Percentiles rank a stretch among this genome's conserved stretches.
These are phyloP conservation scores for Ilyonectria destructans DNA, from an alignment of 2,329 filamentous ascomycete genomes.

Conservation along the genomic window DNA sequence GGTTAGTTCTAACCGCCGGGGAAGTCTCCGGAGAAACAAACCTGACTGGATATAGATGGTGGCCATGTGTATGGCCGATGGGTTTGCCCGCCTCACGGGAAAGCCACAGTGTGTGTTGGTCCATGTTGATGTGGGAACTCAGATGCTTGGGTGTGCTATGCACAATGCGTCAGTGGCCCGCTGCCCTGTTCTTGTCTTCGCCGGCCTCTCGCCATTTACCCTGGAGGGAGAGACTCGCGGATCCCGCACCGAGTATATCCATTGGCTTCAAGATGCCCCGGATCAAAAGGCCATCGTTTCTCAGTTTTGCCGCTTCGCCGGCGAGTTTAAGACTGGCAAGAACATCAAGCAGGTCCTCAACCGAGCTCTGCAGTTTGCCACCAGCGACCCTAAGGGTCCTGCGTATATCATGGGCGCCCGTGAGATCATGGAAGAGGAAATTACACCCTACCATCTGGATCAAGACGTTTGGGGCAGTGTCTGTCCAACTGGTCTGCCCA, in stretches of 20 bases:
- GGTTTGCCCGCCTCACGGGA: constrained; percentile 80
- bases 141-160: constrained; percentile 81
- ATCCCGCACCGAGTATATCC: constrained; percentile 84
- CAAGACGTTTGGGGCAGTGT: constrained; percentile 81
- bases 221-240: constrained; percentile 83
- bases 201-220: constrained; percentile 82
- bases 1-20: background rate
- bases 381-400: constrained; percentile 81
- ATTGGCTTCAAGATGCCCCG: constrained; percentile 87
- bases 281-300: constrained; percentile 85
- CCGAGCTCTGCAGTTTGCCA: constrained; percentile 85
- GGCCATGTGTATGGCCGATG: constrained; percentile 86
- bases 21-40: background rate
- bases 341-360: constrained; percentile 93
- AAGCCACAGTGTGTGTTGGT: constrained; percentile 84
- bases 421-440: constrained; percentile 89
- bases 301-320: constrained; percentile 88
- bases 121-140: constrained; percentile 86
- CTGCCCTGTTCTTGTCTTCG: constrained; percentile 83
- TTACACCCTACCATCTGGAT: constrained; percentile 78
- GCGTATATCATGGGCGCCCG: constrained; percentile 84
- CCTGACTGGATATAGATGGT: constrained; percentile 74
- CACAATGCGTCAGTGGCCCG: constrained; percentile 84
- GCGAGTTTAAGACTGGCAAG: constrained; percentile 84
- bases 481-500: constrained; percentile 72